Base-by-base conservation (phyloP, 139 green algal species). In the Coelastrella sp. region DNA sequence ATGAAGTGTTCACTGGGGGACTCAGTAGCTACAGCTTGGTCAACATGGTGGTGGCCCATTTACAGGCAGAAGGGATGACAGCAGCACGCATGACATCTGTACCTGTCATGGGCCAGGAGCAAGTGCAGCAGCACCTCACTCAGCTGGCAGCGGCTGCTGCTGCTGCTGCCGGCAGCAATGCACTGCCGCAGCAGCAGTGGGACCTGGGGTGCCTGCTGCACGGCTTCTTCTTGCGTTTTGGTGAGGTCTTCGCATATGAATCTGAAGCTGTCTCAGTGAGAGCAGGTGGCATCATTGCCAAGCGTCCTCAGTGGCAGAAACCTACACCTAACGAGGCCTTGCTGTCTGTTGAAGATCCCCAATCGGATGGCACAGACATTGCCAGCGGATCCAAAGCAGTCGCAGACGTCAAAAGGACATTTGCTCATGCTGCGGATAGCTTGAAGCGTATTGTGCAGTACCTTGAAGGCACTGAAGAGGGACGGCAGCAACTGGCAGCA, bases 1-100 rank as follows among this genome's bases (percentile, higher is more conserved):
- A 97, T 45, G 94, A 98, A 87, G 89, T 94, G 17, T 94, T 90
- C 89, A 88, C 79, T 21, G 93, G 94, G 9, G 94, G 93, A 30
- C 79, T 97, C 34, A 90, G 82, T 38, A 91, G 74, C 75, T 98
- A 97, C 88, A 85, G 86, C n/a, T 41, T 96, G 0, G 78, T 93
- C 64, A 95, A 95, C 84, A 92, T 98, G 87, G 85, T 90, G 8
- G 76, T 95, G 3, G 91, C 92, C 30, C 92, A 97, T 84, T 86
- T 97, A 51, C 91, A 94, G 75, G 87, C 86, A 25, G 87, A 92
- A 63, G 88, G 89, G 15, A 30, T 82, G 64, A 66, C 78, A 1
- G 34, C 74, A 8, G 41, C 48, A 8, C 38, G 8, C 15, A 45
- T 30, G 17, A 59, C 25, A 6, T 45, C n/a, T 6, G 5, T 27